A percentile compares a stretch with the other conserved stretches of the same genome.
Evolutionary conservation across 1,139 yeast genomes (phyloP).

Genomic region (Blastobotrys raffinosifermentans): DNA sequence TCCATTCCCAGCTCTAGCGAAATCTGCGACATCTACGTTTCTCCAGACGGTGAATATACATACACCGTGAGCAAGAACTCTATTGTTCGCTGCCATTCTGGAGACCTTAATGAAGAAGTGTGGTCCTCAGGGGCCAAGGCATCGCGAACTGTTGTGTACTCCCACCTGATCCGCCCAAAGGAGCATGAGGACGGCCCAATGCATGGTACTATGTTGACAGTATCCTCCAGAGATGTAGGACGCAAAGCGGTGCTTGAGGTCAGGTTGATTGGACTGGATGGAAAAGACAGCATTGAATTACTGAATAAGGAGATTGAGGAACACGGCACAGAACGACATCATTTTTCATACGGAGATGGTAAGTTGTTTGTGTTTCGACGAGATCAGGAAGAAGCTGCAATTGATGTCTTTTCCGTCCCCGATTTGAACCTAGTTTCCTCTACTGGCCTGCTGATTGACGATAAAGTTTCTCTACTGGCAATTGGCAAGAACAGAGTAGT

Average conservation of each 20-base stretch:
- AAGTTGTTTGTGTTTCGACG: conserved; percentile 20
- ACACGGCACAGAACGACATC: conserved; percentile 9
- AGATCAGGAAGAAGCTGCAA: conserved; percentile 5
- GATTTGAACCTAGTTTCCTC: conserved; percentile 9
- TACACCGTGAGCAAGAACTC: conserved; percentile 20
- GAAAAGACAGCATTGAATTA: conserved; percentile 14
- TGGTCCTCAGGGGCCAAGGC: conserved; percentile 20
- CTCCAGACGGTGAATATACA: conserved; percentile 12
- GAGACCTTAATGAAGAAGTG: conserved; percentile 11
- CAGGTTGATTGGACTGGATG: conserved; percentile 19
- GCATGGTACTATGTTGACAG: conserved; percentile 21
- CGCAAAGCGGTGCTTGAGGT: conserved; percentile 16
- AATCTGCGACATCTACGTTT: conserved; percentile 14
- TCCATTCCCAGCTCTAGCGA: conserved; percentile 12
- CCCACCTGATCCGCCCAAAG: conserved; percentile 4
- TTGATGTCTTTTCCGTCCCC: conserved; percentile 16
- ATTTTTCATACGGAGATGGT: conserved; percentile 20
- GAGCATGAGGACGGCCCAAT: conserved; percentile 17
- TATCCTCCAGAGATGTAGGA: conserved; percentile 18
- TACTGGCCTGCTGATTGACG: conserved; percentile 25
- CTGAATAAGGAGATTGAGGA: conserved; percentile 16
- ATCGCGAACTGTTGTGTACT: conserved; percentile 17
- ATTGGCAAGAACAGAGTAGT: conserved; percentile 34
- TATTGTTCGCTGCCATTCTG: conserved; percentile 15
- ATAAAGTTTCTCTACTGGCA: conserved; percentile 39